Conservation (phyloP, 73 alveolate species). For the Stentor roeselii region DNA sequence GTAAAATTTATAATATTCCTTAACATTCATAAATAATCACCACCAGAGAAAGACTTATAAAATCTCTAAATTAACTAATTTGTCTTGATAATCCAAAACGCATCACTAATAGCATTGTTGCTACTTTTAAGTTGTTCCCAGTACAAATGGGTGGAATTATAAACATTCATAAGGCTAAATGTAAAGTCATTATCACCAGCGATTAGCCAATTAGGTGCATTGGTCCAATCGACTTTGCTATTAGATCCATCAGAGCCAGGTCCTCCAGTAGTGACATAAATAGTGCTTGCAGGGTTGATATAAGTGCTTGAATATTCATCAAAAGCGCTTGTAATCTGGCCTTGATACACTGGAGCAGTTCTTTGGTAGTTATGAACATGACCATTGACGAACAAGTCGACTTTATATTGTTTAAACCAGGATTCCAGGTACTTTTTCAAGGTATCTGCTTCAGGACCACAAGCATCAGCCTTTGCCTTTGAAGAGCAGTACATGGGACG, state of each 20-base stretch:
- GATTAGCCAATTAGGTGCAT: not conserved
- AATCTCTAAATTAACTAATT: not conserved
- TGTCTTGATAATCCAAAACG: not conserved
- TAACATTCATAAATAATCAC: too few species aligned
- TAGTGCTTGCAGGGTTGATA: constrained; percentile 5
- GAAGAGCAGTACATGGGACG: constrained; percentile 8
- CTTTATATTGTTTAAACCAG: not conserved
- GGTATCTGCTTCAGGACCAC: not conserved
- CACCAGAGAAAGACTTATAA: too few species aligned
- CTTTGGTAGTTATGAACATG: constrained; percentile 25
- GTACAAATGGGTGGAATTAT: not conserved
- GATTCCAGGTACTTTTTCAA: not conserved
- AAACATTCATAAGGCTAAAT: not conserved
- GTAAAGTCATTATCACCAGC: not conserved
- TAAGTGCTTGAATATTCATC: not conserved
- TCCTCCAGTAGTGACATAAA: constrained; percentile 19
- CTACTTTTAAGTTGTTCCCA: not conserved
- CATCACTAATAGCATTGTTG: not conserved
- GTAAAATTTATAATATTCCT: too few species aligned
- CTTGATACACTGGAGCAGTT: not conserved
- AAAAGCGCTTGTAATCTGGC: not conserved
- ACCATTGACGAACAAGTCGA: not conserved
- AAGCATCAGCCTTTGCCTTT: not conserved
- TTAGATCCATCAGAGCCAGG: constrained; percentile 15
- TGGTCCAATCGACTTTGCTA: not conserved